A percentile compares a stretch with the other conserved stretches of the same genome.
Evolutionary conservation across 1,284 basidiomycete species (phyloP).

Genomic region (Kwoniella shivajii): DNA sequence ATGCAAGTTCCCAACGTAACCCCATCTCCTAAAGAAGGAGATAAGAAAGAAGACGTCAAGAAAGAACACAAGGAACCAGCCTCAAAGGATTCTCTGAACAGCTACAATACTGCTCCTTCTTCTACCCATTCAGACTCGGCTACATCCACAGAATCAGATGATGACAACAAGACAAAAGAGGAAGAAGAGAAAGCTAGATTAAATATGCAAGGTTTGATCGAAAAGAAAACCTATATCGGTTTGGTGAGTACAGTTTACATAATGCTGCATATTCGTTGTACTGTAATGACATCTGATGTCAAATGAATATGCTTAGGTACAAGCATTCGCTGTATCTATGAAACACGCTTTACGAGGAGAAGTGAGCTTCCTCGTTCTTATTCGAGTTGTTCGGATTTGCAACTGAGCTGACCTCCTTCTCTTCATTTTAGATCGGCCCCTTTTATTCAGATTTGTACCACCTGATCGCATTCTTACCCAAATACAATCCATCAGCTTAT

Average conservation of each 20-base stretch:
- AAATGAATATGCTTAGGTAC: constrained; percentile 21
- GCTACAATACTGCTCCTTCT: not conserved
- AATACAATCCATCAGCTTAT: constrained; percentile 33
- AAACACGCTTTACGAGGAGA: constrained; percentile 42
- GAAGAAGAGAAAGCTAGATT: constrained; percentile 18
- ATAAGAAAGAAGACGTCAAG: constrained; percentile 15
- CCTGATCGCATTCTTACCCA: constrained; percentile 40
- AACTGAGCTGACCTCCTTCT: no score
- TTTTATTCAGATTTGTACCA: no score
- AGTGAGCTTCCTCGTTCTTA: constrained; percentile 13
- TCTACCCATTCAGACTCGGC: not conserved
- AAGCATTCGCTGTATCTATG: constrained; percentile 39
- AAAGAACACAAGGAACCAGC: constrained; percentile 1
- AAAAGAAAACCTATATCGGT: constrained; percentile 43
- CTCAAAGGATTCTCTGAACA: constrained; percentile 3
- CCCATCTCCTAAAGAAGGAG: constrained; percentile 9
- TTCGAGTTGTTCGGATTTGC: no score
- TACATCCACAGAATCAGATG: not conserved
- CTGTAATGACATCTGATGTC: not conserved
- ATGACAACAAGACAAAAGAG: constrained; percentile 9
- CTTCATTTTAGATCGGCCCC: no score
- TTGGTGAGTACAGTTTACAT: no score
- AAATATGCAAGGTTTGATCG: constrained; percentile 31
- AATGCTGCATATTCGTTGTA: no score
- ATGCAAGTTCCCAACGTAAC: constrained; percentile 16